Percentiles rank a stretch among this genome's conserved stretches.
Evolutionary conservation across 305 asterid genomes (phyloP).

Genomic region (Caryopteris hybrid): DNA sequence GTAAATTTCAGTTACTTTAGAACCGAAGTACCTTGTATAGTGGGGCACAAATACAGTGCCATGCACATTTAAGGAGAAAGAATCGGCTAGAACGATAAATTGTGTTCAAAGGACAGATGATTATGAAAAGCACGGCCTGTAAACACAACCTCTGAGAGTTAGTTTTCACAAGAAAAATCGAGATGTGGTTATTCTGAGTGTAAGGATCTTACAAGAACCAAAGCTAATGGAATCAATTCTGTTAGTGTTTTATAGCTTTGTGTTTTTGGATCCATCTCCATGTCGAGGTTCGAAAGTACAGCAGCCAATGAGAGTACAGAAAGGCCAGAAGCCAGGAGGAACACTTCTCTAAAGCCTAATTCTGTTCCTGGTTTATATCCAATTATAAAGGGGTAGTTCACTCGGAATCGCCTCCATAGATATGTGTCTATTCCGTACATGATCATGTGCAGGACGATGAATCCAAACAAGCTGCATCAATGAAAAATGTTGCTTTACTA

Average conservation of each 20-base stretch:
- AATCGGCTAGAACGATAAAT: slow-evolving; percentile 73
- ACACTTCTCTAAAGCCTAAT: slow-evolving; percentile 66
- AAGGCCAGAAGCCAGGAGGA: slow-evolving; percentile 76
- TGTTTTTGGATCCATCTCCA: slow-evolving; percentile 71
- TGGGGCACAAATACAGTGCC: slow-evolving; percentile 83
- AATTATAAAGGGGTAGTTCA: slow-evolving; percentile 79
- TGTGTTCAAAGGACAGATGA: slow-evolving; percentile 67
- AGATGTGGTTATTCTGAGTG: background rate
- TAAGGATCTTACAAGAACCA: slow-evolving; percentile 34
- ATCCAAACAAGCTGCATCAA: slow-evolving; percentile 53
- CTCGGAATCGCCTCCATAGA: slow-evolving; percentile 68
- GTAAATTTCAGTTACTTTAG: background rate
- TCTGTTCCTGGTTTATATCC: slow-evolving; percentile 67
- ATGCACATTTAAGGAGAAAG: slow-evolving; percentile 49
- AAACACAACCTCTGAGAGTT: background rate
- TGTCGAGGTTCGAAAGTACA: slow-evolving; percentile 60
- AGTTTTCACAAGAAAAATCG: background rate
- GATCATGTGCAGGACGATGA: slow-evolving; percentile 71
- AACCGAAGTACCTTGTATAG: slow-evolving; percentile 63
- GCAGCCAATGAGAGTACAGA: slow-evolving; percentile 58
- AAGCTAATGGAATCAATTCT: slow-evolving; percentile 67
- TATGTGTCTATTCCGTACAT: slow-evolving; percentile 57
- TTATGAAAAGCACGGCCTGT: slow-evolving; percentile 53
- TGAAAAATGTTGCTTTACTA: background rate
- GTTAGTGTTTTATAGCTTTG: slow-evolving; percentile 31